Conservation (phyloP, 345 rosid genomes). For the Hibiscus mutabilis region DNA sequence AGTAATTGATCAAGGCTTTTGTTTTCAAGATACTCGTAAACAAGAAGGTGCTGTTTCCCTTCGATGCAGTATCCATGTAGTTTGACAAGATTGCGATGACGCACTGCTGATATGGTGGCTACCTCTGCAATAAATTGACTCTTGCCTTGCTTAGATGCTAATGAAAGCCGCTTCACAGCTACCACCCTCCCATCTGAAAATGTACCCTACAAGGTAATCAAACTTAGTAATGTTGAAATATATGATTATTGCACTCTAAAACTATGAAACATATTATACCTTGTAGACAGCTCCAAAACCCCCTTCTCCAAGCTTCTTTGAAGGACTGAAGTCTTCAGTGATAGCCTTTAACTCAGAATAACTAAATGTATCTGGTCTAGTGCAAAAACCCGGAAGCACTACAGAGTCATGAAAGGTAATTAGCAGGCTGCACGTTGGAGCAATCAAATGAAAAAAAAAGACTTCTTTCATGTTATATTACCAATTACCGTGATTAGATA, state of each 20-base stretch:
- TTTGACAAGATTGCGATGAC: slow-evolving; percentile 67
- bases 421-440: too few species aligned
- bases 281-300: slow-evolving; percentile 34
- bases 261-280: slow-evolving; percentile 11
- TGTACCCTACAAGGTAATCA: slow-evolving; percentile 23
- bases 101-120: slow-evolving; percentile 38
- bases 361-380: slow-evolving; percentile 27
- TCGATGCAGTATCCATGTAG: slow-evolving; percentile 62
- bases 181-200: slow-evolving; percentile 31
- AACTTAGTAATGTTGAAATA: neutral
- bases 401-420: slow-evolving; percentile 9
- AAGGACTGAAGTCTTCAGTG: slow-evolving; percentile 24
- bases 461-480: too few species aligned
- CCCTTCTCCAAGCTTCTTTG: slow-evolving; percentile 35
- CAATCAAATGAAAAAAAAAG: too few species aligned
- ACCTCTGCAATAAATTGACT: slow-evolving; percentile 25
- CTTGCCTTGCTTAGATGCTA: slow-evolving; percentile 39
- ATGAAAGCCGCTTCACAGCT: slow-evolving; percentile 33
- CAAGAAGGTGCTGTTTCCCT: slow-evolving; percentile 49
- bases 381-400: slow-evolving; percentile 21
- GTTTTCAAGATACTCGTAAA: slow-evolving; percentile 63
- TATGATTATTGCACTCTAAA: too few species aligned
- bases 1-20: slow-evolving; percentile 68
- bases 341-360: slow-evolving; percentile 27
- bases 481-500: too few species aligned